Base-by-base conservation (phyloP, 2,329 filamentous ascomycete genomes). In the Lasiodiplodia sp. region DNA sequence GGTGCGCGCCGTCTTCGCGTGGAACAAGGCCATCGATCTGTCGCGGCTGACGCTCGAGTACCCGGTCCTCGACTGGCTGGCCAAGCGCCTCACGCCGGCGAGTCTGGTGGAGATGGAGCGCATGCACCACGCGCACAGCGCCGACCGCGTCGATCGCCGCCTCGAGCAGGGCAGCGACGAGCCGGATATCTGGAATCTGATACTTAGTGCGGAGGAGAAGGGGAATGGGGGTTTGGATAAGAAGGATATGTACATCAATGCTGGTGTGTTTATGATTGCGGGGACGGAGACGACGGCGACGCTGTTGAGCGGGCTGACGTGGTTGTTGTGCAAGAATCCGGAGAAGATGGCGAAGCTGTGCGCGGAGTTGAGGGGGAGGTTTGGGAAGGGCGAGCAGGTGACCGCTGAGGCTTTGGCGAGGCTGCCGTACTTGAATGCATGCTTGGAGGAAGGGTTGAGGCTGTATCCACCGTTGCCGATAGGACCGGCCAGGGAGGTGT, bases 231-330 rank as follows among this genome's bases (percentile, higher is more conserved):
- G 16, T 6, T 16, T 62, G 21, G 56, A 28, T 8, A 10, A 37
- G 18, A 16, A 10, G 18, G 56, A 68, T n/a, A 81, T 84, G 73
- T 74, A 82, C n/a, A 68, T 75, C 0, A 83, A 81, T 63, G 72
- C 78, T 0, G 69, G 71, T 2, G 25, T 81, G 0, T 75, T 83
- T 38, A 82, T 84, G 71, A 67, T 81, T 5, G 83, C 81, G 1
- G 83, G 82, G 1, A 80, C 79, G 16, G 83, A 85, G 69, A 84
- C 83, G 0, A 81, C 81, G 0, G 82, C 83, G 0, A 82, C 79
- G 0, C 56, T 80, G 12, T 71, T 84, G 1, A 77, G 75, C 10
- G 82, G 80, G 3, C 52, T 79, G 5, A 79, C 77, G 0, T 83
- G 74, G 63, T 62, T 75, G 14, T 72, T 82, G 0, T 47, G 11